Conservation (phyloP, 1,284 basidiomycete genomes). For the Cryptococcus sp. region DNA sequence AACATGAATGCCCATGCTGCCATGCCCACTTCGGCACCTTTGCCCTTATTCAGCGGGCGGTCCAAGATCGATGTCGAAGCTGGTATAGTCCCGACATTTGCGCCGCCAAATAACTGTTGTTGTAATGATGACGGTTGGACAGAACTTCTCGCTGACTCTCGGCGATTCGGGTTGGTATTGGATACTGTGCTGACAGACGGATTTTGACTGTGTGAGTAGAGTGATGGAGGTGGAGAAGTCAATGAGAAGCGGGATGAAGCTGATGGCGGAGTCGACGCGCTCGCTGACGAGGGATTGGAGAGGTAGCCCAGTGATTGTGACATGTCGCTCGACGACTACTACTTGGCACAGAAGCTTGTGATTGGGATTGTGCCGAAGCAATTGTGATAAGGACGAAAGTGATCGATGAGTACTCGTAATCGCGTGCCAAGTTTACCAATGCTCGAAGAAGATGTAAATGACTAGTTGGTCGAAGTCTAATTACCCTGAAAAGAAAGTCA, state of each 20-base stretch:
- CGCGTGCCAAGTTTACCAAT: no score
- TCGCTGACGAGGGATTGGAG: not conserved
- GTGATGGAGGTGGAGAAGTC: constrained; percentile 17
- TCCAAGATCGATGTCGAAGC: constrained; percentile 63
- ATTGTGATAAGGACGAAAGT: no score
- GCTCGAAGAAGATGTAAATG: no score
- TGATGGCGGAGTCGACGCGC: constrained; percentile 13
- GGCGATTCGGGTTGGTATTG: constrained; percentile 11
- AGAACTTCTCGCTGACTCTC: constrained; percentile 13
- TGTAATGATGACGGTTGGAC: constrained; percentile 28
- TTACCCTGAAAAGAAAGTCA: no score
- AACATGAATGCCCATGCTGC: constrained; percentile 86
- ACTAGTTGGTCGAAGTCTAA: no score
- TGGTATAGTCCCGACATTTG: not conserved
- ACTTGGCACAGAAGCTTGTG: no score
- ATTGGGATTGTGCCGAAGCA: no score
- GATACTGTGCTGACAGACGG: constrained; percentile 19
- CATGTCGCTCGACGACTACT: constrained; percentile 5
- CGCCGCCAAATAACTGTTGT: constrained; percentile 28
- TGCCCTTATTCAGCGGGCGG: constrained; percentile 77
- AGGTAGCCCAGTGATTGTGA: constrained; percentile 13
- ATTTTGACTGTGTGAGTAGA: constrained; percentile 15
- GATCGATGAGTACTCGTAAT: no score
- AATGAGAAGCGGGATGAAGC: constrained; percentile 20
- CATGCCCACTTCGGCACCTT: constrained; percentile 74